A percentile compares a stretch with the other conserved stretches of the same genome.
These are phyloP conservation scores for Mycosarcoma mackinlayi DNA, from an alignment of 1,284 basidiomycete species.

Conservation along the genomic window DNA sequence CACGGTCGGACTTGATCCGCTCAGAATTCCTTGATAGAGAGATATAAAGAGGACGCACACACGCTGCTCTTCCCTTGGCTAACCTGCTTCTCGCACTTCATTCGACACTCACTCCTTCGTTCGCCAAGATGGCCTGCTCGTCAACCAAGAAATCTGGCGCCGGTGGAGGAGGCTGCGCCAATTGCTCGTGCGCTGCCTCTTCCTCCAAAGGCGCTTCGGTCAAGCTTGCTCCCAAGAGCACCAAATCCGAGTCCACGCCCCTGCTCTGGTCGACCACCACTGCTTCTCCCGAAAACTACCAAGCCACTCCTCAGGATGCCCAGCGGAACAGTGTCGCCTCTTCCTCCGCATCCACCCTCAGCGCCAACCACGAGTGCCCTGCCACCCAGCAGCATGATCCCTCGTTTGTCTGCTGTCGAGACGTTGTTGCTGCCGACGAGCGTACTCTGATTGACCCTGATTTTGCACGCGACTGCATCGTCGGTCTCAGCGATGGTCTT, in stretches of 20 bases:
- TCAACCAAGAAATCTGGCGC: slow-evolving; percentile 22
- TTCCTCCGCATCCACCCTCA: slow-evolving; percentile 36
- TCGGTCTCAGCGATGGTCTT: slow-evolving; percentile 94
- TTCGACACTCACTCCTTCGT: not conserved
- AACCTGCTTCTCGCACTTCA: not conserved
- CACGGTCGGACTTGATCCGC: not conserved
- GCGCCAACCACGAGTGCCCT: slow-evolving; percentile 30
- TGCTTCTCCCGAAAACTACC: slow-evolving; percentile 18
- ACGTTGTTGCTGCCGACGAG: slow-evolving; percentile 80
- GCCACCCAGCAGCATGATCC: slow-evolving; percentile 27
- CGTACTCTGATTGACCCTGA: slow-evolving; percentile 82
- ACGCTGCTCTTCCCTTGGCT: not conserved
- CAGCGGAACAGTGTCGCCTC: slow-evolving; percentile 15
- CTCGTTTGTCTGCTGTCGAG: slow-evolving; percentile 76
- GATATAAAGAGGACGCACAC: no score
- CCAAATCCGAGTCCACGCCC: slow-evolving; percentile 40
- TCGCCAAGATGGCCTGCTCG: slow-evolving; percentile 38
- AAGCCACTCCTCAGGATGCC: slow-evolving; percentile 12
- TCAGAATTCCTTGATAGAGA: not conserved
- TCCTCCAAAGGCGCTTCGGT: slow-evolving; percentile 21
- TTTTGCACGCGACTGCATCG: slow-evolving; percentile 82
- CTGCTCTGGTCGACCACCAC: slow-evolving; percentile 44
- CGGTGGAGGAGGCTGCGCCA: slow-evolving; percentile 20
- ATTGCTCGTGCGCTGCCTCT: slow-evolving; percentile 36
- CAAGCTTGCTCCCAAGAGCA: slow-evolving; percentile 32